Evolutionary conservation across 1,284 basidiomycete genomes (phyloP), one percentile per base, ranked within the genome.

Genomic region (Microbotryum scabiosae): DNA sequence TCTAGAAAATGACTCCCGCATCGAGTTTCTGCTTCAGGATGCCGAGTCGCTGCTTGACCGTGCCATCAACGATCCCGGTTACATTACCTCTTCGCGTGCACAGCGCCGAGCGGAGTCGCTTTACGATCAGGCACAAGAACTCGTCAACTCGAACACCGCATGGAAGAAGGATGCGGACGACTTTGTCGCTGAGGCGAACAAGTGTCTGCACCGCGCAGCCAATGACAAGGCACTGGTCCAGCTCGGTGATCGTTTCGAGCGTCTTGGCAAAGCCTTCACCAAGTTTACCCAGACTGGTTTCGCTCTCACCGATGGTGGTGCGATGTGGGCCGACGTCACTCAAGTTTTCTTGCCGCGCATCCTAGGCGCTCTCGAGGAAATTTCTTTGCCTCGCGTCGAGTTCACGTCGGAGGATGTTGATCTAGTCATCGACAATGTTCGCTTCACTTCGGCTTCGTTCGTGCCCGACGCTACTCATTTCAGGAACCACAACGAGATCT

Each of bases 301-400:
- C 53, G 62, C 59, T 50, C 54, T 68, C 23, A 44, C 61, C 18
- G 64, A 58, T 10, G 59, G 52, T 9, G 61, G 64, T 18, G 64
- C 60, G 20, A 47, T 68, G 14, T 63, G 61, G 61, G 56, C 60
- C 53, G 78, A 79, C 61, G 62, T 77, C 51, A 69, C 75, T 56
- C 76, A 78, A 59, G 78, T 78, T 44, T 70, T 76, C 54, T 63
- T 79, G 3, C 78, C 78, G 26, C 67, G 78, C 12, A 53, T 78
- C 18, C 72, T 78, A 63, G 71, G 72, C 50, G 71, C 77, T 51
- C 72, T 79, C 69, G 73, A 78, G 71, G 73, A 76, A 67, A 75
- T 79, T 47, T 78, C 78, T 4, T 70, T 78, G 14, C 78, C 78
- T 1, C 67, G 78, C 26, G 72, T 78, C 70, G 78, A 78, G 66